These are phyloP conservation scores for Dryas integrifolia DNA, from an alignment of 331 rosid genomes.

Conservation along the genomic window DNA sequence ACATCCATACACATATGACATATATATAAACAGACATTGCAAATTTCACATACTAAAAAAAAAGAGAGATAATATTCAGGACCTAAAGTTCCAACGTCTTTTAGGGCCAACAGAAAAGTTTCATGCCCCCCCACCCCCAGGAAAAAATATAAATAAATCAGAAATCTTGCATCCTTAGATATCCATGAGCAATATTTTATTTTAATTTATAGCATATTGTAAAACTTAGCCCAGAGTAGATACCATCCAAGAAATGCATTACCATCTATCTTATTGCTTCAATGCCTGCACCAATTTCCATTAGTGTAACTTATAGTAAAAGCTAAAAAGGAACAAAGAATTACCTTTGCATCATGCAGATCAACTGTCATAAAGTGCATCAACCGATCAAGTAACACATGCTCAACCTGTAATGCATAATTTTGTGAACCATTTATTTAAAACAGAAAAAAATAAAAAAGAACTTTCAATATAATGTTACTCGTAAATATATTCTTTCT, in stretches of 20 bases:
- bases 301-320: neutral
- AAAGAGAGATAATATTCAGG: too few relatives aligned
- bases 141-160: too few relatives aligned
- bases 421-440: slow-evolving; percentile 18
- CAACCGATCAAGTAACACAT: slow-evolving; percentile 77
- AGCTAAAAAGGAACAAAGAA: slow-evolving; percentile 16
- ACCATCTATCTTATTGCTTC: neutral
- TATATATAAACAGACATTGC: too few relatives aligned
- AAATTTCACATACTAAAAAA: too few relatives aligned
- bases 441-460: neutral
- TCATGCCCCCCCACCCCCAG: too few relatives aligned
- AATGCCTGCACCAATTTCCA: neutral
- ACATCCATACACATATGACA: too few relatives aligned
- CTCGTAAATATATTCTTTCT: neutral
- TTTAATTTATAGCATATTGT: too few relatives aligned
- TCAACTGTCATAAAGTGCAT: slow-evolving; percentile 69
- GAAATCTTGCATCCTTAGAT: too few relatives aligned
- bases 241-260: neutral
- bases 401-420: slow-evolving; percentile 77
- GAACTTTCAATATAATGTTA: slow-evolving; percentile 6
- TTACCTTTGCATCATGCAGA: slow-evolving; percentile 77
- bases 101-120: too few relatives aligned
- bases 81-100: too few relatives aligned
- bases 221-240: too few relatives aligned
- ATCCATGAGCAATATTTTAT: too few relatives aligned